These are phyloP conservation scores for Ambrosiella cleistominuta DNA, from an alignment of 2,329 filamentous ascomycete species.

Conservation along the genomic window DNA sequence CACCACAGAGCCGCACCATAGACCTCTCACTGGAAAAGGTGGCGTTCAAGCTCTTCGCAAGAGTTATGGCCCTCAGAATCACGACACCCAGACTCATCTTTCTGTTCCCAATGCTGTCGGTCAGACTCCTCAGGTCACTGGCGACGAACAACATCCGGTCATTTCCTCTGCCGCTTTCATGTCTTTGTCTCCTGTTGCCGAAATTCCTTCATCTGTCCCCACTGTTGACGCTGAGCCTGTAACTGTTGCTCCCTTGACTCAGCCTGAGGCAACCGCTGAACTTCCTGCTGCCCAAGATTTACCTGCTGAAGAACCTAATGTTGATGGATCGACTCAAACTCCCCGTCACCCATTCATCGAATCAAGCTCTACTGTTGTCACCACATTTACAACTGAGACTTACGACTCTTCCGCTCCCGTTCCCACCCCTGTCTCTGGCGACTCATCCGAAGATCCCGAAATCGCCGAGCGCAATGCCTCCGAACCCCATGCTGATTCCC, in stretches of 20 bases:
- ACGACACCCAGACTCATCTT: conserved; percentile 1
- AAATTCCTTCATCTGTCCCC: background rate
- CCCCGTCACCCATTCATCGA: background rate
- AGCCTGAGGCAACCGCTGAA: background rate
- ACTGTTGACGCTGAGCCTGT: background rate
- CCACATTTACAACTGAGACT: background rate
- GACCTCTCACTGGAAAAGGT: conserved; percentile 16
- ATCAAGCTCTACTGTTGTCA: background rate
- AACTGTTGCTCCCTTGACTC: background rate
- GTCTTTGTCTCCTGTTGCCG: conserved; percentile 1
- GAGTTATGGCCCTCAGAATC: conserved; percentile 2
- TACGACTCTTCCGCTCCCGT: background rate
- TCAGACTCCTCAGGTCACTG: background rate
- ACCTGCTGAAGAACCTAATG: background rate
- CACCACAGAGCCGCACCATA: background rate
- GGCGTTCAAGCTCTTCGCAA: conserved; percentile 8
- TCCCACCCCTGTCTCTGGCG: background rate
- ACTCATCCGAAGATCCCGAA: too few species aligned
- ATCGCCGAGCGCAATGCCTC: background rate
- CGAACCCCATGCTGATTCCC: background rate
- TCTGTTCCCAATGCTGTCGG: background rate
- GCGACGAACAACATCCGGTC: background rate
- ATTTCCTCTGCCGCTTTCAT: background rate
- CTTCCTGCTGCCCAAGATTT: background rate
- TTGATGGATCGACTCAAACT: background rate